Conservation (phyloP, 106 monocot genomes). For the Allium cepa region DNA sequence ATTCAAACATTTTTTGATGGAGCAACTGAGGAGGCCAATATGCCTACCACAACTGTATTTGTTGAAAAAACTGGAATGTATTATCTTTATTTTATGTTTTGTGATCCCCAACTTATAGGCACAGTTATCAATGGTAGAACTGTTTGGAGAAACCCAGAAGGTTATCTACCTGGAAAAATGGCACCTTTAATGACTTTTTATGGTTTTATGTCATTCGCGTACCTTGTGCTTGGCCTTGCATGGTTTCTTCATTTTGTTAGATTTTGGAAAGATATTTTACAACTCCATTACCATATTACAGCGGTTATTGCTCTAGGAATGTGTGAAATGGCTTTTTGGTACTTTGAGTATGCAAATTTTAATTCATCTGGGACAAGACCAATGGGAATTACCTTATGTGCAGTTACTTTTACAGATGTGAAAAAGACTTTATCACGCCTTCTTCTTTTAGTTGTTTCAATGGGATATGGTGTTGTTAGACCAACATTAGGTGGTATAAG, state of each 20-base stretch:
- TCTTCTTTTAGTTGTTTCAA: constrained; percentile 92
- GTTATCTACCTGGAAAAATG: constrained; percentile 98
- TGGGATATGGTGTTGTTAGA: constrained; percentile 88
- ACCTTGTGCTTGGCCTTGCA: constrained; percentile 76
- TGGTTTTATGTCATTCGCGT: constrained; percentile 92
- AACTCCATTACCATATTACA: constrained; percentile 89
- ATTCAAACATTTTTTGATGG: constrained; percentile 90
- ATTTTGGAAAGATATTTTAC: constrained; percentile 80
- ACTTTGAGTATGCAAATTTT: constrained; percentile 95
- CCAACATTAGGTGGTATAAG: constrained; percentile 87
- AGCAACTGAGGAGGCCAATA: constrained; percentile 49
- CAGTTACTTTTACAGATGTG: constrained; percentile 89
- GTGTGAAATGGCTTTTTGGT: constrained; percentile 99
- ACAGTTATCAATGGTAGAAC: constrained; percentile 66
- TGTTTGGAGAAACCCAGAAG: constrained; percentile 91
- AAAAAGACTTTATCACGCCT: constrained; percentile 94
- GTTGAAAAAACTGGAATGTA: constrained; percentile 92
- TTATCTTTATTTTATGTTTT: constrained; percentile 98
- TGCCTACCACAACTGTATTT: constrained; percentile 39
- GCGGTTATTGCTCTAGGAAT: constrained; percentile 90
- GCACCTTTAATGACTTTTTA: constrained; percentile 84
- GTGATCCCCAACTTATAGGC: constrained; percentile 76
- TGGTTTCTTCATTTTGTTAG: constrained; percentile 93
- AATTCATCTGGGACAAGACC: constrained; percentile 87
- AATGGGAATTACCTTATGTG: constrained; percentile 88